phyloP scores from a whole-genome alignment of 2,329 filamentous ascomycete genomes.

The Fusarium oxysporum region DNA sequence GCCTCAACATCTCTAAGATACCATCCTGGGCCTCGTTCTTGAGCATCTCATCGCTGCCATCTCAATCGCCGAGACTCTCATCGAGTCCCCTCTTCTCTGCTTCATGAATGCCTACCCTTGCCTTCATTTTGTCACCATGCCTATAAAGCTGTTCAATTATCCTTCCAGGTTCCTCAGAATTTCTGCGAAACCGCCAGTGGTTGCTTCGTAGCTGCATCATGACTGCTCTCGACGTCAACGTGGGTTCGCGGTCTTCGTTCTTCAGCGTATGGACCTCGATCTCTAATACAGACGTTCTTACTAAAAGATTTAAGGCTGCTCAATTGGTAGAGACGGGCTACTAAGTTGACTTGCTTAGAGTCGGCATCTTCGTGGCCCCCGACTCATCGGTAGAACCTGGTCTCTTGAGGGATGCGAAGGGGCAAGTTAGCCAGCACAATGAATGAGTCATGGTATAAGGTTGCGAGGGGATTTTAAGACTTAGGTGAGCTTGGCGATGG shows the following conservation, averaged over 20 bases:
- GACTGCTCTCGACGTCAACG: not conserved
- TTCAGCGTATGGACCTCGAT: not conserved
- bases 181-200: no score
- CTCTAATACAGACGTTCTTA: not conserved
- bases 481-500: no score
- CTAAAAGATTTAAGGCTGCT: fast-evolving
- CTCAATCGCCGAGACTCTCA: not conserved
- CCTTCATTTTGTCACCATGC: not conserved
- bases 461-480: no score
- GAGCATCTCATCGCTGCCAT: not conserved
- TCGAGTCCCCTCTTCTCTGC: not conserved
- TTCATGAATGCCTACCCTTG: fast-evolving
- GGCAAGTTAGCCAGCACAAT: no score
- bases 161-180: not conserved
- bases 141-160: not conserved
- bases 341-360: no score
- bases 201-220: not conserved
- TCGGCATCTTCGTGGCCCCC: not conserved
- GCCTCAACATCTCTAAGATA: no score
- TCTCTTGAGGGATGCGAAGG: no score
- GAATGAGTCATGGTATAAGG: no score
- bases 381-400: no score
- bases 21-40: not conserved
- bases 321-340: no score
- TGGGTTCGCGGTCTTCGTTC: fast-evolving